Base-by-base conservation (phyloP, 2,329 filamentous ascomycete species). In the Aspergillus hiratsukae region DNA sequence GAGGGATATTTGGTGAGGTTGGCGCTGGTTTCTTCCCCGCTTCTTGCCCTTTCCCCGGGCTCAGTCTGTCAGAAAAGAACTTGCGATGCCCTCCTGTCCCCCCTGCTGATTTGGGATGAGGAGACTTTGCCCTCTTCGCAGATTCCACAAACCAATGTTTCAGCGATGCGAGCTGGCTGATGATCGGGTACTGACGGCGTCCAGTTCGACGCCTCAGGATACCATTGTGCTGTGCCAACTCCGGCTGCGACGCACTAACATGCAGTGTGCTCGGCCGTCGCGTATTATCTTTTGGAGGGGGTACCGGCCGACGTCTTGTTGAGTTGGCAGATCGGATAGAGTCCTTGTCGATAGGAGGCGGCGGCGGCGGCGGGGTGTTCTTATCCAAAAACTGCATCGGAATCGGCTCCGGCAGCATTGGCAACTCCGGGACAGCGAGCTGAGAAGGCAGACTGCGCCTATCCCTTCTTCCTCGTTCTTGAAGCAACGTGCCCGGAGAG, bases 271-370 rank as follows among this genome's bases (percentile, higher is more conserved):
- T 96, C 46, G 90, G 89, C 58, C 90, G 82, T 62, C 88, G 81
- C 57, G 89, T 85, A 60, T 85, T 86, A 62, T 97, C 92, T 71
- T 97, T 97, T 1, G 93, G 91, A 45, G 93, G 93, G 9, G 89
- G 90, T 43, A 90, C 80, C 5, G 92, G 87, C 49, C 90, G 86
- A 58, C 89, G 86, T 58, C 88, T 81, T 29, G 90, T 91, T 11
- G 91, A 91, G 66, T 89, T 91, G 23, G 82, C 82, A 19, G 88
- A 92, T 35, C 90, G 83, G 53, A 88, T 79, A 4, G 87, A 87
- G 49, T 70, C 71, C 69, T 93, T 93, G 67, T 94, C 89, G 52
- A 93, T 79, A 0, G 90, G 31, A 2, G 85, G 85, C 4, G 89
- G 89, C 8, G 71, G 21, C 14, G 43, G 41, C 10, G n/a, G 66